Conservation (phyloP, 257 asterid genomes). For the Solanum chiquidenum region DNA sequence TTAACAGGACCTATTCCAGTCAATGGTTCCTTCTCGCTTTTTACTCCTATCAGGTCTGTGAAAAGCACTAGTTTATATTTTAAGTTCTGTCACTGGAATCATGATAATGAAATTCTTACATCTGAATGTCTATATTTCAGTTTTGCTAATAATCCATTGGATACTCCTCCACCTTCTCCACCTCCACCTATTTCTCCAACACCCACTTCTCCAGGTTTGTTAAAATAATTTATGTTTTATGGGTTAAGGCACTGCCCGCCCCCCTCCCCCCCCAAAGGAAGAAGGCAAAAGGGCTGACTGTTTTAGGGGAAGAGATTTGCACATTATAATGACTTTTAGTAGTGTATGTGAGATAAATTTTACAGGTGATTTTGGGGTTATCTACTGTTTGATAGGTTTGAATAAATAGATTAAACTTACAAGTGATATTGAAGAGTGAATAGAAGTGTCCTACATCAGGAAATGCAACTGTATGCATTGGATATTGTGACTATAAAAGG, state of each 20-base stretch:
- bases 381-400: neutral
- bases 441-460: neutral
- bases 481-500: neutral
- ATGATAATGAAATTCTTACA: constrained; percentile 13
- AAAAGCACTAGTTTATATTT: neutral
- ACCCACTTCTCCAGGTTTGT: constrained; percentile 41
- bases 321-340: neutral
- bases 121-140: constrained; percentile 27
- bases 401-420: neutral
- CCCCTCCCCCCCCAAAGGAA: neutral
- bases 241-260: neutral
- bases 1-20: constrained; percentile 60
- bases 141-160: constrained; percentile 50
- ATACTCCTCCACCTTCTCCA: constrained; percentile 44
- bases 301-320: neutral
- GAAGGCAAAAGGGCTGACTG: neutral
- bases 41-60: constrained; percentile 89
- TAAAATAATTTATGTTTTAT: neutral
- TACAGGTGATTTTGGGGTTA: neutral
- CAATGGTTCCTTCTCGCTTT: constrained; percentile 83
- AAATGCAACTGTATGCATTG: neutral
- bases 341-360: neutral
- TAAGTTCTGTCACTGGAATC: neutral
- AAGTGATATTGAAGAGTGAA: neutral
- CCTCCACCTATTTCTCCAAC: constrained; percentile 63